phyloP scores from a whole-genome alignment of 2,329 filamentous ascomycete species.

The Penicillium decumbens region DNA sequence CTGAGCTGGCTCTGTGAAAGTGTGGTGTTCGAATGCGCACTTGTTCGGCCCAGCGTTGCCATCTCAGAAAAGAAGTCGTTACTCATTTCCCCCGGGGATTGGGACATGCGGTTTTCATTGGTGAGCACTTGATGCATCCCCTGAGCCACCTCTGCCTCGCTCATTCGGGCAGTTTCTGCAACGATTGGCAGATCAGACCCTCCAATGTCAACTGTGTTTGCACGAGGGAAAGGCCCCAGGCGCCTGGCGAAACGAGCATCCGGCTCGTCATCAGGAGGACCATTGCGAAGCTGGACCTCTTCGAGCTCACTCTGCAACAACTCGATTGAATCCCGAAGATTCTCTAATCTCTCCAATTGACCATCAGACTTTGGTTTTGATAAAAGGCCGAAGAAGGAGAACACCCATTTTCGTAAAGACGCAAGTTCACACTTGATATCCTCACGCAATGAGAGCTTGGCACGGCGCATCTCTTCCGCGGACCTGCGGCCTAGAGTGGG shows the following conservation, averaged over 20 bases:
- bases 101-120: constrained; percentile 37
- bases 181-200: constrained; percentile 10
- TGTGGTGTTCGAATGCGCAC: constrained; percentile 13
- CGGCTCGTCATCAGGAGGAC: constrained; percentile 10
- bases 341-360: constrained; percentile 26
- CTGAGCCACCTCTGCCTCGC: constrained; percentile 4
- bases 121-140: constrained; percentile 19
- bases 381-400: constrained; percentile 29
- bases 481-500: constrained; percentile 38
- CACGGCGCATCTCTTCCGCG: constrained; percentile 39
- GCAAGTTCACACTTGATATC: constrained; percentile 38
- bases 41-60: constrained; percentile 23
- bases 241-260: constrained; percentile 11
- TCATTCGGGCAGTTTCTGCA: constrained; percentile 9
- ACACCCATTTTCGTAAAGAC: constrained; percentile 30
- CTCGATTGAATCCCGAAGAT: constrained; percentile 29
- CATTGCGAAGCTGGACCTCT: constrained; percentile 15
- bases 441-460: constrained; percentile 33
- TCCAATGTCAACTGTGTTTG: constrained; percentile 11
- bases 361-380: constrained; percentile 8
- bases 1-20: constrained; percentile 13
- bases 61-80: constrained; percentile 31
- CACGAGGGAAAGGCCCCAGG: constrained; percentile 15
- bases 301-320: constrained; percentile 30
- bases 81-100: constrained; percentile 39